Evolutionary conservation across 495 filamentous ascomycete species (phyloP), one percentile per base, ranked within the genome.

Genomic region (Xylaria telfairii): DNA sequence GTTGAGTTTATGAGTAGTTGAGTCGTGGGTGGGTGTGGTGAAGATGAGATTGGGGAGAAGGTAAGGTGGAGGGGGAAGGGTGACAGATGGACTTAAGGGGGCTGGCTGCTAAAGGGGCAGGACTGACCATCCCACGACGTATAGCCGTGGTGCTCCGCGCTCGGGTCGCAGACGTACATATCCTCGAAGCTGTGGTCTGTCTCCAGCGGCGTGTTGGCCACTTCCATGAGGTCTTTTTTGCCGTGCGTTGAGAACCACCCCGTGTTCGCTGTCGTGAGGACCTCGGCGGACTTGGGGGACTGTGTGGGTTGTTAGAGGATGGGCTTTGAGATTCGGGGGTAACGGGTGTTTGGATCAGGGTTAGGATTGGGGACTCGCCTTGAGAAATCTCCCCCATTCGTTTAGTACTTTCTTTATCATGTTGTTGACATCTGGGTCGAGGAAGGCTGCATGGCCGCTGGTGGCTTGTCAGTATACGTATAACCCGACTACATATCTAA

Each of bases 331-430:
- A 6, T 39, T 12, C 26, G 28, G 15, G 30, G 24, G 5, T 12
- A 64, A 21, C 15, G n/a, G n/a, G n/a, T n/a, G n/a, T n/a, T n/a
- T n/a, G 19, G 21, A 24, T 28, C 15, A 12, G 10, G 19, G 24
- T 6, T 0, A 21, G 32, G 30, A 6, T 10, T 37, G 28, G 9
- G 6, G n/a, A 3, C 47, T 70, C 41, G 81, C 81, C 77, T 74
- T 75, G 15, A 94, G 78, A 64, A 85, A 92, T 17, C 84, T 83
- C 28, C 85, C 90, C 91, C 91, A 94, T 46, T 84, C 84, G 71
- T 91, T 87, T 10, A 95, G 79, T 12, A 93, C 80, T 70, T 90
- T 90, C 80, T 91, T 90, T n/a, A 92, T 70, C 80, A 88, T 87
- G 19, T 73, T 79, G 69, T 93, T 94, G 63, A 95, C 89, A 4